A percentile compares a stretch with the other conserved stretches of the same genome.
These are phyloP conservation scores for Scedosporium aurantiacum DNA, from an alignment of 2,329 filamentous ascomycete genomes.

Conservation along the genomic window DNA sequence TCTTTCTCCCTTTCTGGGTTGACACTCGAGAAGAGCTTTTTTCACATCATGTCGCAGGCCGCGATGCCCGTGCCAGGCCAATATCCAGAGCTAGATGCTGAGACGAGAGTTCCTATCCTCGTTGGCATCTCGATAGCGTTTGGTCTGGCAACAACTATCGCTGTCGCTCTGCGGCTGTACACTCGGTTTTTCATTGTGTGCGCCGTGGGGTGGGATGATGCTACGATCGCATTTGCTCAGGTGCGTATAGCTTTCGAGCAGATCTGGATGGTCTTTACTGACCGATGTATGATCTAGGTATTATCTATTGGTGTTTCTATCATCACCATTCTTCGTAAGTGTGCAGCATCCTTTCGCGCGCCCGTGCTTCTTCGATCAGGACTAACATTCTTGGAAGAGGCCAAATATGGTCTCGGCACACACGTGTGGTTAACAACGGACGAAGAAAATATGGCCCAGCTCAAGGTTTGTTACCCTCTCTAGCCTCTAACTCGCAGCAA, in stretches of 20 bases:
- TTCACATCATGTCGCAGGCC: neutral
- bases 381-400: constrained; percentile 9
- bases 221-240: constrained; percentile 15
- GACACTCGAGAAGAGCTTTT: neutral
- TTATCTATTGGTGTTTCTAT: constrained; percentile 14
- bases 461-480: constrained; percentile 13
- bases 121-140: constrained; percentile 16
- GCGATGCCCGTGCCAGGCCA: constrained; percentile 10
- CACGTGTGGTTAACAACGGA: constrained; percentile 15
- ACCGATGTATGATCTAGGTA: constrained; percentile 3
- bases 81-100: constrained; percentile 13
- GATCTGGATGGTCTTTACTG: neutral
- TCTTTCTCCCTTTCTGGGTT: neutral
- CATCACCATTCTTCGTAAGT: constrained; percentile 14
- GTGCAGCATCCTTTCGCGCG: neutral
- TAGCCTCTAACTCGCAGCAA: neutral
- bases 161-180: constrained; percentile 18
- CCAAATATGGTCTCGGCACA: constrained; percentile 16
- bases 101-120: constrained; percentile 15
- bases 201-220: constrained; percentile 17
- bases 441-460: constrained; percentile 12
- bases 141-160: constrained; percentile 12
- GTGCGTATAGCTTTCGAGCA: constrained; percentile 4
- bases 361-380: neutral
- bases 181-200: constrained; percentile 16